Conservation (phyloP, 2,329 filamentous ascomycete genomes). For the Fusarium devonianum region DNA sequence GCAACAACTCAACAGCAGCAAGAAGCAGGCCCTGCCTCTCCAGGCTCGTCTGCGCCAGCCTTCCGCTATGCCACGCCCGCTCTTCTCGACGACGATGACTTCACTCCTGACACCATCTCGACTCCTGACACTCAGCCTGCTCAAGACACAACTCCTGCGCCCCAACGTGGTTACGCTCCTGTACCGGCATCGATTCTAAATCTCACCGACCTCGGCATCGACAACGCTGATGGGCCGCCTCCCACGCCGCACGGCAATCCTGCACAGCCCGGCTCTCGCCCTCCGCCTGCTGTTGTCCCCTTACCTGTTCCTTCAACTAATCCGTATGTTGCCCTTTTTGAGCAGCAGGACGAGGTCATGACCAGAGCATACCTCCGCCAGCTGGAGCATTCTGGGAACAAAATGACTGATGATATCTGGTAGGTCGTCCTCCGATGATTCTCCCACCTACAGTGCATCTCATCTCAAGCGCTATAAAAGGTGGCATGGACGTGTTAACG, state of each 20-base stretch:
- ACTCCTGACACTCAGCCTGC: conserved; percentile 4
- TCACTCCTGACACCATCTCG: conserved; percentile 6
- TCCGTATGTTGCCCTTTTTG: conserved; percentile 43
- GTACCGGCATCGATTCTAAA: conserved; percentile 31
- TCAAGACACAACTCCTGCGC: background rate
- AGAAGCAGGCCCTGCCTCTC: conserved; percentile 18
- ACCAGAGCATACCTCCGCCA: conserved; percentile 42
- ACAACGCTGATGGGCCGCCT: conserved; percentile 2
- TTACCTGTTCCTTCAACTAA: conserved; percentile 34
- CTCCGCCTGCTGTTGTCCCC: background rate
- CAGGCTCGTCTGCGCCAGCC: conserved; percentile 9
- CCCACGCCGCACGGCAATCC: background rate
- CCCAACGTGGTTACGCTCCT: conserved; percentile 31
- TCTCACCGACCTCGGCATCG: conserved; percentile 18
- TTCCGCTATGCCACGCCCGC: conserved; percentile 32
- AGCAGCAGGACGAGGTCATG: conserved; percentile 45
- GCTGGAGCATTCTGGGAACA: conserved; percentile 34
- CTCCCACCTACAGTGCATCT: conserved; percentile 6
- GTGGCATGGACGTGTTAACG: background rate
- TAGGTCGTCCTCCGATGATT: conserved; percentile 33
- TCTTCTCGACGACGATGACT: conserved; percentile 34
- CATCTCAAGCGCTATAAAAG: conserved; percentile 12
- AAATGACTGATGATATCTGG: conserved; percentile 45
- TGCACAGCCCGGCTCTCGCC: background rate
- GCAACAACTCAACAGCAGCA: conserved; percentile 13